phyloP scores from a whole-genome alignment of 192 early-diverging fungal species.

The Coemansia sp. region DNA sequence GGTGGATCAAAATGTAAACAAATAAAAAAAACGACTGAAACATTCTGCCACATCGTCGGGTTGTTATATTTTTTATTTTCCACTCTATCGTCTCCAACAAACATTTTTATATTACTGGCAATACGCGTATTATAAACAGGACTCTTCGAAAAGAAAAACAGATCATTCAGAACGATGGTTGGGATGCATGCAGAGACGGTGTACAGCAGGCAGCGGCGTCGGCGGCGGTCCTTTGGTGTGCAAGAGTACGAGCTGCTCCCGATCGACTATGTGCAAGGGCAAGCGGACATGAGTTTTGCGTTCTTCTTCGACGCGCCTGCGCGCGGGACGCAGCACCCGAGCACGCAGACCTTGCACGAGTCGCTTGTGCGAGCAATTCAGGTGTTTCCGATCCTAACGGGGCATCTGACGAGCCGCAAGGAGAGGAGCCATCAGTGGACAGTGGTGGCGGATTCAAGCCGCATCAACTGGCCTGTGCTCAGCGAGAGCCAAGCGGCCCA shows the following conservation, averaged over 20 bases:
- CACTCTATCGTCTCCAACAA: too few relatives aligned
- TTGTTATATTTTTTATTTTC: too few relatives aligned
- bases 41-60: too few relatives aligned
- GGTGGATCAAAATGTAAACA: too few relatives aligned
- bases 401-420: not conserved
- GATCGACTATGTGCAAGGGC: constrained; percentile 40
- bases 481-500: constrained; percentile 10
- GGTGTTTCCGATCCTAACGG: constrained; percentile 29
- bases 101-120: too few relatives aligned
- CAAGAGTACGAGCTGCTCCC: constrained; percentile 27
- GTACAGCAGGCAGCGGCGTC: not conserved
- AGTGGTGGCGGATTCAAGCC: constrained; percentile 18
- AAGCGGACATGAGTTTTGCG: constrained; percentile 37
- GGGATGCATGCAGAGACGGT: not conserved
- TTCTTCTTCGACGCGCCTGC: constrained; percentile 22
- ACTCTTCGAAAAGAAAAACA: not conserved
- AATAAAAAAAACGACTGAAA: too few relatives aligned
- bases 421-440: not conserved
- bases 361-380: constrained; percentile 17
- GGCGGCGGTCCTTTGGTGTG: not conserved
- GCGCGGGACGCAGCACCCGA: constrained; percentile 6
- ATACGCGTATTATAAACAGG: too few relatives aligned
- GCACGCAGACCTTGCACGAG: constrained; percentile 3
- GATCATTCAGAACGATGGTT: not conserved
- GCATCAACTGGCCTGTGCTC: constrained; percentile 37